These are phyloP conservation scores for Cenococcum geophilum DNA, from an alignment of 495 filamentous ascomycete genomes.

Conservation along the genomic window DNA sequence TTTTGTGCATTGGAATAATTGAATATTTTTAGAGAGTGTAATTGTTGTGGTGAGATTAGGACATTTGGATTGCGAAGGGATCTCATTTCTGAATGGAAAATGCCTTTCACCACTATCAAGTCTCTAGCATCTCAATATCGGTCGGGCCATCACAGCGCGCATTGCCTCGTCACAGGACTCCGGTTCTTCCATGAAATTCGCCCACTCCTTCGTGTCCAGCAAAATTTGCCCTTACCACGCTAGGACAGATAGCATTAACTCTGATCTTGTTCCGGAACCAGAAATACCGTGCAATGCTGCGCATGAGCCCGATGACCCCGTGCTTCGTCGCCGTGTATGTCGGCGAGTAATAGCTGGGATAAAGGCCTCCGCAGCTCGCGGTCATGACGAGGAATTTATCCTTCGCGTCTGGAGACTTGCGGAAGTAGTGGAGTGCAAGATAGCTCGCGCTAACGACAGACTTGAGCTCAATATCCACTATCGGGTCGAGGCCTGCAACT, in stretches of 20 bases:
- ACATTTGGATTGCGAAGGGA: too few species aligned
- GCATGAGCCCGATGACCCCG: constrained; percentile 32
- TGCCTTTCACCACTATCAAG: too few species aligned
- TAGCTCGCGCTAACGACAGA: constrained; percentile 31
- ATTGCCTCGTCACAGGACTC: constrained; percentile 34
- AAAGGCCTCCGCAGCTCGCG: constrained; percentile 32
- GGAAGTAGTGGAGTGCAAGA: constrained; percentile 35
- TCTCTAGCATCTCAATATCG: constrained; percentile 22
- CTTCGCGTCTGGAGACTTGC: constrained; percentile 10
- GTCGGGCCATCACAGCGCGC: constrained; percentile 31
- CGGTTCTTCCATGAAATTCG: constrained; percentile 29
- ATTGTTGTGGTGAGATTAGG: too few species aligned
- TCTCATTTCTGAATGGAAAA: too few species aligned
- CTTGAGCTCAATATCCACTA: constrained; percentile 35
- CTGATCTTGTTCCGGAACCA: constrained; percentile 26
- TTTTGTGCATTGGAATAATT: too few species aligned
- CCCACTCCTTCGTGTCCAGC: constrained; percentile 26
- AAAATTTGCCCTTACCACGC: constrained; percentile 37
- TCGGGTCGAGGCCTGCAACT: constrained; percentile 14
- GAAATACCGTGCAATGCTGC: constrained; percentile 28
- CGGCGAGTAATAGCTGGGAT: constrained; percentile 24
- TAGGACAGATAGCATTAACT: constrained; percentile 35
- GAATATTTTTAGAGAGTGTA: too few species aligned
- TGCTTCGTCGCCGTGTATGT: constrained; percentile 35
- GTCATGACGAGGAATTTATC: constrained; percentile 32